phyloP scores from a whole-genome alignment of 139 green algal species.

The Mychonastes homosphaera region DNA sequence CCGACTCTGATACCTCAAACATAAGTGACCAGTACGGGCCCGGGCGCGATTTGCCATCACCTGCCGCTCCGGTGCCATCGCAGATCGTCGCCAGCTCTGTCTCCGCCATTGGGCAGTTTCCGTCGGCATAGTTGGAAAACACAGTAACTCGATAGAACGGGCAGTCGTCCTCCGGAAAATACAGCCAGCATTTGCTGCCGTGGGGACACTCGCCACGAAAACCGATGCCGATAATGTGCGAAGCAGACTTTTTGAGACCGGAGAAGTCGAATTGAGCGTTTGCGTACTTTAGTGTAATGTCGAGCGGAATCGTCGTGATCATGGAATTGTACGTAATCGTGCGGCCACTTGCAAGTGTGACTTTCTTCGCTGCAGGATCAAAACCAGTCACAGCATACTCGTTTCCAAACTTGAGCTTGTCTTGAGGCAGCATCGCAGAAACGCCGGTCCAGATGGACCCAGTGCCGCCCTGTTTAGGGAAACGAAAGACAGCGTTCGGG shows the following conservation, averaged over 20 bases:
- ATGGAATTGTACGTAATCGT: constrained; percentile 46
- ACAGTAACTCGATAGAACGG: constrained; percentile 84
- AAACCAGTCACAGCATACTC: too few relatives aligned
- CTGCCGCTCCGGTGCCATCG: too few relatives aligned
- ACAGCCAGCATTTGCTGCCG: constrained; percentile 86
- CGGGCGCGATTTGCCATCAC: too few relatives aligned
- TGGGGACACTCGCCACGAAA: constrained; percentile 72
- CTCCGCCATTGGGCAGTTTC: constrained; percentile 58
- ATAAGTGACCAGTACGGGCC: constrained; percentile 88
- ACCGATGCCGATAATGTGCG: constrained; percentile 74
- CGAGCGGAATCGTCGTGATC: constrained; percentile 73
- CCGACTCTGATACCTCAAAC: constrained; percentile 79
- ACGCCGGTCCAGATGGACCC: constrained; percentile 84
- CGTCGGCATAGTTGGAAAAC: constrained; percentile 80
- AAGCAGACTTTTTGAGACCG: too few relatives aligned
- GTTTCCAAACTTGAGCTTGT: constrained; percentile 49
- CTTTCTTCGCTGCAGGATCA: too few relatives aligned
- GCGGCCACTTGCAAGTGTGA: constrained; percentile 30
- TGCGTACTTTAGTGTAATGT: constrained; percentile 62
- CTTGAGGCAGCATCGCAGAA: constrained; percentile 58
- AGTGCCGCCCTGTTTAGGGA: constrained; percentile 73
- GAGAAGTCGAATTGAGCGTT: too few relatives aligned
- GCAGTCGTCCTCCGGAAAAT: constrained; percentile 83
- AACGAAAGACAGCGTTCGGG: constrained; percentile 83
- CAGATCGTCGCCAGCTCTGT: constrained; percentile 62